Evolutionary conservation across 805 yeast species (phyloP), one percentile per base, ranked within the genome.

Genomic region (Vanderwaltozyma polyspora): DNA sequence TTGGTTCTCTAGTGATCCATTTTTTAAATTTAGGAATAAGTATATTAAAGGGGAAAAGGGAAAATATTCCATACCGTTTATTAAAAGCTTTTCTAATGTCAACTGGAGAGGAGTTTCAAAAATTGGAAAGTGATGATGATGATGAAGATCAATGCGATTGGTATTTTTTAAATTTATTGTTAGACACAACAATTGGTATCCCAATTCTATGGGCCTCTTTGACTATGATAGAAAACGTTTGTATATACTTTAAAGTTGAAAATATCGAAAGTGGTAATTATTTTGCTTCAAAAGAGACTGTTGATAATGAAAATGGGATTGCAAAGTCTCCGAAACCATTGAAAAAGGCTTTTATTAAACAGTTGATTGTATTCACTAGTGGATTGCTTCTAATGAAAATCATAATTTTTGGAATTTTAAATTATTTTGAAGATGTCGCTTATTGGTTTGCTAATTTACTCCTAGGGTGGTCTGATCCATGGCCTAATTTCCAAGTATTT

Each of bases 181-280:
- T 89, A 52, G 98, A 89, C 56, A 87, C 97, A 28, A 89, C 98
- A 0, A 68, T 87, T 6, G 98, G 98, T 1, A 89, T 89, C 3
- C 93, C 93, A 6, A 71, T 89, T 2, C 60, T 81, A 18, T 81
- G 83, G 74, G 56, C 57, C 6, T 57, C 64, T 17, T 64, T 87
- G 19, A 69, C 69, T 38, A 40, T 64, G 3, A 63, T 76, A 1
- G 79, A 77, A 51, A 59, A 55, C 12, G 35, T 64, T 2, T 70
- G 57, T 22, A 42, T 39, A 14, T 34, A 33, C 25, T 47, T 52
- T 9, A 39, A 50, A 3, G 41, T 63, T n/a, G 37, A 59, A 26
- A 71, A 70, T 32, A 60, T 69, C 12, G 67, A 67, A 31, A 64
- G 71, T 44, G 76, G 76, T 8, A 59, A 59, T 37, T 64, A 65